phyloP scores from a whole-genome alignment of 192 early-diverging fungal species.

The Linnemannia zychae region DNA sequence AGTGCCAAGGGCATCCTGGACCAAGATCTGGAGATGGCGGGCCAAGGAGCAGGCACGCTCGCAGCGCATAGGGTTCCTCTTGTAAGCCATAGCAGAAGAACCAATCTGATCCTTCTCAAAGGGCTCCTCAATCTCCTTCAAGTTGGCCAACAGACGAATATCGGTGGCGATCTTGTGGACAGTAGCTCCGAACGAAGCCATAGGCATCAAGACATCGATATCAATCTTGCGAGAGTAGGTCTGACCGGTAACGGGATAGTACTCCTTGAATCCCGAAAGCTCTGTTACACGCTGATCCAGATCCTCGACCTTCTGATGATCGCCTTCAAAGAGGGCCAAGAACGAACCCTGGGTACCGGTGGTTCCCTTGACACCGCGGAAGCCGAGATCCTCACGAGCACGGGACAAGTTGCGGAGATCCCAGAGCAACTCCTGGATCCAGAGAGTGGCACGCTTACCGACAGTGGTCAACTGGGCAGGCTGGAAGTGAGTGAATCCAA shows the following conservation, averaged over 20 bases:
- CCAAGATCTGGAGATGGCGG: constrained; percentile 94
- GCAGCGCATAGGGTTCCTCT: constrained; percentile 99
- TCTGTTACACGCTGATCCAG: constrained; percentile 94
- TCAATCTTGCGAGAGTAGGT: constrained; percentile 99
- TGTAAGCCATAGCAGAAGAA: constrained; percentile 99
- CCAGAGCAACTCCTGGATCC: constrained; percentile 97
- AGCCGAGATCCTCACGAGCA: constrained; percentile 87
- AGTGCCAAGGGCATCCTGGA: constrained; percentile 89
- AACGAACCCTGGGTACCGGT: constrained; percentile 99
- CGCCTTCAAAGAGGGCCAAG: constrained; percentile 93
- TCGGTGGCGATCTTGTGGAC: constrained; percentile 98
- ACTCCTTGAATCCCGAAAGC: constrained; percentile 84
- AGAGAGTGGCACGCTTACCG: constrained; percentile 95
- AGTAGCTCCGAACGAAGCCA: constrained; percentile 94
- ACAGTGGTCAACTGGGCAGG: constrained; percentile 99
- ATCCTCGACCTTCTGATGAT: constrained; percentile 94
- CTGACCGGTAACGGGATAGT: constrained; percentile 96
- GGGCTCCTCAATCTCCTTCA: constrained; percentile 99
- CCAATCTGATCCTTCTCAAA: constrained; percentile 99
- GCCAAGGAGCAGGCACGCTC: constrained; percentile 97
- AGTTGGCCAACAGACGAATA: constrained; percentile 93
- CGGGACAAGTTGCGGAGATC: constrained; percentile 95
- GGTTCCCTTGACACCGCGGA: constrained; percentile 98
- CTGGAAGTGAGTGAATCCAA: constrained; percentile 99
- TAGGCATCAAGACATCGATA: constrained; percentile 87